phyloP scores from a whole-genome alignment of 2,329 filamentous ascomycete species.

The Ophiostoma novo-ulmi region DNA sequence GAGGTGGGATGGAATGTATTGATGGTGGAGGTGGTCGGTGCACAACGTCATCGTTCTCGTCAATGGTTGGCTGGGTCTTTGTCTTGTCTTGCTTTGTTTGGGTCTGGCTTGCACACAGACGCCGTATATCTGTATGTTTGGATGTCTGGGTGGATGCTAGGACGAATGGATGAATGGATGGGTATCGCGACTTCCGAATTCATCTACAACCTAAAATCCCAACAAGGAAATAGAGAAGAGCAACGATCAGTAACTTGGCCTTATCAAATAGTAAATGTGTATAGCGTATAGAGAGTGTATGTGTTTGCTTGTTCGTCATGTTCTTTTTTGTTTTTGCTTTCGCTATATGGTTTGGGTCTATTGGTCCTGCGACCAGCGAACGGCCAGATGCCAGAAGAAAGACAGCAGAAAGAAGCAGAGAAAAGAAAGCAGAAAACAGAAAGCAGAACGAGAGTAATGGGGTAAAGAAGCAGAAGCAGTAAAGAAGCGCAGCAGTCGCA shows the following conservation, averaged over 20 bases:
- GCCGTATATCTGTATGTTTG: too few species aligned
- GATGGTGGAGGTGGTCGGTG: neutral
- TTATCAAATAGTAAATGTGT: neutral
- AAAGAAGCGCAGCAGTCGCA: conserved; percentile 1
- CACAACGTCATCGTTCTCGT: neutral
- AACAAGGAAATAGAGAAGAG: conserved; percentile 25
- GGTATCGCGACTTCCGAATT: conserved; percentile 1
- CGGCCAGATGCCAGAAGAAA: conserved; percentile 19
- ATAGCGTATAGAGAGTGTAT: neutral
- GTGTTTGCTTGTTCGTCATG: conserved; percentile 17
- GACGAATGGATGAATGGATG: conserved; percentile 13
- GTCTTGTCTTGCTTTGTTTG: neutral
- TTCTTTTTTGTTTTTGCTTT: conserved; percentile 20
- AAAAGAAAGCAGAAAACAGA: neutral
- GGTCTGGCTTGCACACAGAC: neutral
- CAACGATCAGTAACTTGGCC: conserved; percentile 31
- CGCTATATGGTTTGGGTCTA: conserved; percentile 26
- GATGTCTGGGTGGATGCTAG: too few species aligned
- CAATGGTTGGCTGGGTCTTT: neutral
- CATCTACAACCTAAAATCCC: conserved; percentile 33
- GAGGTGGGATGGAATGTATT: neutral
- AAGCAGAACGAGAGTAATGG: neutral
- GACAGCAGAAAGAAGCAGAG: neutral
- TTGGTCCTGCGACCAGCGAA: conserved; percentile 13
- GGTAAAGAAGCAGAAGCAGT: neutral